A percentile compares a stretch with the other conserved stretches of the same genome.
Evolutionary conservation across 1,284 basidiomycete species (phyloP).

Genomic region (Heterobasidion occidentale): DNA sequence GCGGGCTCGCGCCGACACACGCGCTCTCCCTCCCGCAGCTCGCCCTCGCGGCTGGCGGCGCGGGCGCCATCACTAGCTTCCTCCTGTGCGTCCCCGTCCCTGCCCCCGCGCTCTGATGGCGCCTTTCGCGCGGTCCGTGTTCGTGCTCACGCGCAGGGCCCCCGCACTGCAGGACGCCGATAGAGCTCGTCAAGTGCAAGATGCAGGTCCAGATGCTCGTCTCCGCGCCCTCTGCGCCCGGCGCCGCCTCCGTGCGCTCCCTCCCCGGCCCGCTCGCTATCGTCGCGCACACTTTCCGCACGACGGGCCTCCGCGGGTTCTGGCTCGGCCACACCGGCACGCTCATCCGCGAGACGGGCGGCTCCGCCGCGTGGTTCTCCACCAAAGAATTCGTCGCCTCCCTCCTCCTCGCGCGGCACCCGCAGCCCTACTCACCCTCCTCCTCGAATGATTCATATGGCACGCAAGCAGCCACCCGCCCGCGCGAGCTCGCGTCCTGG

Average conservation of each 20-base stretch:
- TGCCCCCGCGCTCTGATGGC: too few relatives aligned
- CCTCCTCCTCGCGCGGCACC: conserved; percentile 41
- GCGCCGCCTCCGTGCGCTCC: conserved; percentile 12
- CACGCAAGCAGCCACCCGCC: conserved; percentile 14
- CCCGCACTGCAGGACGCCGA: conserved; percentile 58
- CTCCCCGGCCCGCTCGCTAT: conserved; percentile 65
- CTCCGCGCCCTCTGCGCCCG: conserved; percentile 22
- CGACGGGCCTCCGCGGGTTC: conserved; percentile 67
- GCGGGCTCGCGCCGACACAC: conserved; percentile 23
- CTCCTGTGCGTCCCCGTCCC: conserved; percentile 49
- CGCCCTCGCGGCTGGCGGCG: conserved; percentile 70
- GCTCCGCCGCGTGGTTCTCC: conserved; percentile 82
- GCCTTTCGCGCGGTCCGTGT: too few relatives aligned
- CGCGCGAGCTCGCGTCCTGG: conserved; percentile 58
- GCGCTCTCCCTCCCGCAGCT: conserved; percentile 57
- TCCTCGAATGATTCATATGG: background rate
- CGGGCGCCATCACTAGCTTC: conserved; percentile 78
- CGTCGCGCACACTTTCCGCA: conserved; percentile 53
- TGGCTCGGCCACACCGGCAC: conserved; percentile 88
- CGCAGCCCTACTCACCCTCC: background rate
- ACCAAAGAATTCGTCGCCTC: conserved; percentile 73
- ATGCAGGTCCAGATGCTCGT: conserved; percentile 92
- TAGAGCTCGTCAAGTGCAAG: conserved; percentile 90
- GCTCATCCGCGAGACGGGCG: conserved; percentile 83
- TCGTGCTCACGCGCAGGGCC: too few relatives aligned